Percentiles rank a stretch among this genome's conserved stretches.
These are phyloP conservation scores for Chlorella ohadii DNA, from an alignment of 139 green algal genomes.

Conservation along the genomic window DNA sequence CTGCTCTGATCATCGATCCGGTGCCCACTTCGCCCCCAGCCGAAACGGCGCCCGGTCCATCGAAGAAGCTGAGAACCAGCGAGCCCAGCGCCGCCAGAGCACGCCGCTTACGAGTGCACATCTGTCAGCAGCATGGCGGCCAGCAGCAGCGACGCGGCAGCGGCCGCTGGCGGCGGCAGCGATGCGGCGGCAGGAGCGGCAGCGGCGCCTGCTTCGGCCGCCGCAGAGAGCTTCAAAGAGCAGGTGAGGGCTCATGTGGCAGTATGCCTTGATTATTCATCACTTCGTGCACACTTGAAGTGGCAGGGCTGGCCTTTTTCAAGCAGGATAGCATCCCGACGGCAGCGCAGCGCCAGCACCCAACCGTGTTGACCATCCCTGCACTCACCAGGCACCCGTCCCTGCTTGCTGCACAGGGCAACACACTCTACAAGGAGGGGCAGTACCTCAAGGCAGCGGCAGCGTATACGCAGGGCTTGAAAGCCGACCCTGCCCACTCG, in stretches of 20 bases:
- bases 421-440: neutral
- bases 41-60: too few relatives aligned
- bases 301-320: too few relatives aligned
- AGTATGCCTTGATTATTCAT: too few relatives aligned
- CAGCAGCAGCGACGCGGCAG: neutral
- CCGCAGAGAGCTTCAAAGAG: slow-evolving; percentile 63
- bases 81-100: too few relatives aligned
- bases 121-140: neutral
- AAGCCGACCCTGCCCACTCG: slow-evolving; percentile 74
- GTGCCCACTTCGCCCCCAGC: too few relatives aligned
- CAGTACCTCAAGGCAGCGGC: slow-evolving; percentile 89
- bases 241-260: slow-evolving; percentile 73
- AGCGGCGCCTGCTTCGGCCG: neutral
- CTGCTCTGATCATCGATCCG: too few relatives aligned
- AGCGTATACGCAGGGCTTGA: slow-evolving; percentile 90
- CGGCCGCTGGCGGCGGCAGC: neutral
- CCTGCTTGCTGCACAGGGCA: neutral
- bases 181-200: neutral
- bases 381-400: too few relatives aligned
- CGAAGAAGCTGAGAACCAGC: too few relatives aligned
- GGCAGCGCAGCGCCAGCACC: too few relatives aligned
- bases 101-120: too few relatives aligned
- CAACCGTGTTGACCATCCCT: too few relatives aligned
- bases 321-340: too few relatives aligned
- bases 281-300: slow-evolving; percentile 59